phyloP scores from a whole-genome alignment of 176 grass and related monocot species.

The Thinopyrum elongatum region DNA sequence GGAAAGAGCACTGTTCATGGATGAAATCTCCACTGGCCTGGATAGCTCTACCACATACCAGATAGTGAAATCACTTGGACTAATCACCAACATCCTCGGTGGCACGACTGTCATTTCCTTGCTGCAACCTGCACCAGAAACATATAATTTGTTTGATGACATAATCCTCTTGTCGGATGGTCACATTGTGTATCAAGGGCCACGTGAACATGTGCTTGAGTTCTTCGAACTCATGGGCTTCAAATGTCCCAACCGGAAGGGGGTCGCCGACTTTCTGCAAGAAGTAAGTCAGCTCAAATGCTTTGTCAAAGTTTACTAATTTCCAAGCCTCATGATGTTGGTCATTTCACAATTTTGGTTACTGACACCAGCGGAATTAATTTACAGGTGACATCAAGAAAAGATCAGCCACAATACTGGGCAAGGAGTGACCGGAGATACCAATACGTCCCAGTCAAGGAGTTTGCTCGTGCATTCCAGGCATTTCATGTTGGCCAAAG shows the following conservation, averaged over 20 bases:
- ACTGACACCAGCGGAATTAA: background rate
- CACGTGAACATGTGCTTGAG: constrained; percentile 59
- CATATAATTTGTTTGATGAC: constrained; percentile 62
- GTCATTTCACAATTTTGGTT: background rate
- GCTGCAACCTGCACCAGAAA: constrained; percentile 67
- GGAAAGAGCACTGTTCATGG: constrained; percentile 59
- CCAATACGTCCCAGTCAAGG: constrained; percentile 43
- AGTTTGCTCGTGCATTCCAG: constrained; percentile 51
- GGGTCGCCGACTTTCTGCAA: constrained; percentile 67
- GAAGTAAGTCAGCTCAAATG: constrained; percentile 28
- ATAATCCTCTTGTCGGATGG: constrained; percentile 67
- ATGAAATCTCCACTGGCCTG: constrained; percentile 73
- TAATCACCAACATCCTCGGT: constrained; percentile 46
- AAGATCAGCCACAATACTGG: constrained; percentile 63
- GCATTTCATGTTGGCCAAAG: constrained; percentile 47
- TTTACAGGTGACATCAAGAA: constrained; percentile 55
- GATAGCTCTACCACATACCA: constrained; percentile 72
- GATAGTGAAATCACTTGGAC: constrained; percentile 60
- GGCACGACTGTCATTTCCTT: constrained; percentile 58
- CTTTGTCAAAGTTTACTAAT: background rate
- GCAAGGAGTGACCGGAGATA: constrained; percentile 19
- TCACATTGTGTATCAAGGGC: constrained; percentile 68
- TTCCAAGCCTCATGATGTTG: background rate
- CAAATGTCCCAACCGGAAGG: constrained; percentile 61
- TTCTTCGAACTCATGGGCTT: constrained; percentile 67